Base-by-base conservation (phyloP, 768 basidiomycete species). In the Leccinum pellstonianum region DNA sequence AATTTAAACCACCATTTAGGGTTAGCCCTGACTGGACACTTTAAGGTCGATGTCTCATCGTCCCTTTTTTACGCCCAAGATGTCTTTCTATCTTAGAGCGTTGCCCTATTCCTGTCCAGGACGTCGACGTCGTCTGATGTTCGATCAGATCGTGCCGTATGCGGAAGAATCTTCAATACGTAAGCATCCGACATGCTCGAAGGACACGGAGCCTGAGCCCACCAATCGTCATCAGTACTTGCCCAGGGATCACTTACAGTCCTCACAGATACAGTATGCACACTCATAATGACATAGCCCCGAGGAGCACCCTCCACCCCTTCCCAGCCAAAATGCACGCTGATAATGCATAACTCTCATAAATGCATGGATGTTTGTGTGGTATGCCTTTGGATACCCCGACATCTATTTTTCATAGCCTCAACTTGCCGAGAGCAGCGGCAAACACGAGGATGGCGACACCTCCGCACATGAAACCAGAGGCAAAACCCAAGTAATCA, bases 381-480 rank as follows among this genome's bases (percentile, higher is more conserved):
- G 5, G 31, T 35, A 17, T 23, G 17, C 12, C 12, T 19, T 38
- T 12, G 25, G 21, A 33, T 35, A 27, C 37, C 9, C 25, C 12
- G 35, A 4, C 29, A 25, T 11, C 11, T 19, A n/a, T 19, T 23
- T 43, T 33, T 54, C 27, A 68, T 8, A 51, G 23, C n/a, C 48
- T 57, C 38, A 56, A 35, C 52, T 55, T 61, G 27, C 55, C 21
- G 27, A 68, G n/a, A 31, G 60, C 54, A 21, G 51, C 41, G 14
- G 55, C 56, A 7, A 46, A 46, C 11, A 21, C 43, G 17, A 46
- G 43, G 11, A 46, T 46, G 19, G 19, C 52, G 41, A 63, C 35
- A 53, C 49, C 60, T 0, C 70, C 68, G 0, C 60, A 58, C 7
- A 57, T 35, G 52, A 70, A 70, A 33, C 71, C 69, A 3, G 60